Percentiles rank a stretch among this genome's conserved stretches.
These are phyloP conservation scores for Fonsecaea monophora DNA, from an alignment of 2,329 filamentous ascomycete genomes.

Conservation along the genomic window DNA sequence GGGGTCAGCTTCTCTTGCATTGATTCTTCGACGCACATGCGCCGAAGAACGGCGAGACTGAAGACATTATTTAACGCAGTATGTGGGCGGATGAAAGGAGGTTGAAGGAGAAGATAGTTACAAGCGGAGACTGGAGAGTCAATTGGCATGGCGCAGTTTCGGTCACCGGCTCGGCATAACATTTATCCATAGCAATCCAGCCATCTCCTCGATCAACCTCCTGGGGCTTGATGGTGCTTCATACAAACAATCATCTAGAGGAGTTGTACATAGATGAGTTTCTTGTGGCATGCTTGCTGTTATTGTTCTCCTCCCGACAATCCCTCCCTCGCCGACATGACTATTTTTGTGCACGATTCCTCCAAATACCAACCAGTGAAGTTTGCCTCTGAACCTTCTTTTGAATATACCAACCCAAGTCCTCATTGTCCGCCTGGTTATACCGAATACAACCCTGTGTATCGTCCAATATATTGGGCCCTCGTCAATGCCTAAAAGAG, in stretches of 20 bases:
- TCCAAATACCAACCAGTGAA: not conserved
- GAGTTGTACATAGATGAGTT: not conserved
- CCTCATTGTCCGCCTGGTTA: not conserved
- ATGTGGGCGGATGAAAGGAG: not conserved
- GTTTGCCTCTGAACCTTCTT: not conserved
- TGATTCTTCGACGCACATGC: not conserved
- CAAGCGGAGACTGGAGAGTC: not conserved
- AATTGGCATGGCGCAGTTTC: not conserved
- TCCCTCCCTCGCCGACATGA: not conserved
- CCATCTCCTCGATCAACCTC: not conserved
- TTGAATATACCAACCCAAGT: not conserved
- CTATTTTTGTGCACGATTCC: not conserved
- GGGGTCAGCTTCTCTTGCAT: not conserved
- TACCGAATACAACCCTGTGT: not conserved
- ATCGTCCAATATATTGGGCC: not conserved
- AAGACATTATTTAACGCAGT: not conserved
- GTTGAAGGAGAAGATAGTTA: not conserved
- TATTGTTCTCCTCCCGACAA: not conserved
- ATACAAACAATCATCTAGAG: not conserved
- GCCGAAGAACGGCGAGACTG: not conserved
- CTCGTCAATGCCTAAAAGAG: not conserved
- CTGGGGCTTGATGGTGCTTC: not conserved
- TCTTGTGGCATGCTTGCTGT: not conserved
- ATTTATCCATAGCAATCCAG: not conserved
- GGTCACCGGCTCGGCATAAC: not conserved